These are phyloP conservation scores for Monosporascus sp. DNA, from an alignment of 2,329 filamentous ascomycete genomes.

Conservation along the genomic window DNA sequence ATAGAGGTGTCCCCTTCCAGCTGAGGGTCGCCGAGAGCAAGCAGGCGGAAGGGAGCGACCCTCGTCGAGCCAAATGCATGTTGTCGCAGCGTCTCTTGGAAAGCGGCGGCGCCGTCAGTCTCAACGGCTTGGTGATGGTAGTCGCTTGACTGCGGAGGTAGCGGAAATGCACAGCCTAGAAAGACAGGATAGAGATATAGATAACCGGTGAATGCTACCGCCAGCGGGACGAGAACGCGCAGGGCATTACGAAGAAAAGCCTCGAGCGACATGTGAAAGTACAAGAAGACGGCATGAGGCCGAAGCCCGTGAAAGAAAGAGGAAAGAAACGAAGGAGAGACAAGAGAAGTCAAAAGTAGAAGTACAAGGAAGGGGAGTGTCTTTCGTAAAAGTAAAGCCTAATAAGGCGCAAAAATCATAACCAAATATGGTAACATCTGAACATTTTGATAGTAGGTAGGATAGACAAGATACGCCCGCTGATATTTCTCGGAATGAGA, in stretches of 20 bases:
- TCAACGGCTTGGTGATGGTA: too few species aligned
- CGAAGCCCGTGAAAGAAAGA: slow-evolving; percentile 16
- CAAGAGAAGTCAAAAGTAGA: slow-evolving; percentile 6
- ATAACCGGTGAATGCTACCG: slow-evolving; percentile 66
- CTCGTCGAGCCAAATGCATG: slow-evolving; percentile 23
- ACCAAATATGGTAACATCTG: slow-evolving; percentile 3
- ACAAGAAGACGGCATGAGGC: slow-evolving; percentile 24
- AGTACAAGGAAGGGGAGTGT: too few species aligned
- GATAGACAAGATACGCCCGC: too few species aligned
- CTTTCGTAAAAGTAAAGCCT: too few species aligned
- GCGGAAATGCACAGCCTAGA: slow-evolving; percentile 73
- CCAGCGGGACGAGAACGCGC: slow-evolving; percentile 57
- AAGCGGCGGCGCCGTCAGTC: slow-evolving; percentile 22
- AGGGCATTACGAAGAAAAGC: slow-evolving; percentile 52
- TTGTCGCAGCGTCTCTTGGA: slow-evolving; percentile 32
- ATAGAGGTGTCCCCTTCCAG: slow-evolving; percentile 89
- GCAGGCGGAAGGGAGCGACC: slow-evolving; percentile 67
- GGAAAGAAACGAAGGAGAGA: slow-evolving; percentile 12
- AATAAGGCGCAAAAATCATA: slow-evolving; percentile 1
- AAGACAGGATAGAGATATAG: slow-evolving; percentile 86
- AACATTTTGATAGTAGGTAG: slow-evolving; percentile 3
- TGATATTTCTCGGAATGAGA: too few species aligned
- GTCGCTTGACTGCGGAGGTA: slow-evolving; percentile 25
- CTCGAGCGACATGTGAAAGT: slow-evolving; percentile 44
- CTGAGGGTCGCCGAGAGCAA: slow-evolving; percentile 87